Percentiles rank a stretch among this genome's conserved stretches.
Evolutionary conservation across 2,329 filamentous ascomycete genomes (phyloP).

Genomic region (Penicillium sp.): DNA sequence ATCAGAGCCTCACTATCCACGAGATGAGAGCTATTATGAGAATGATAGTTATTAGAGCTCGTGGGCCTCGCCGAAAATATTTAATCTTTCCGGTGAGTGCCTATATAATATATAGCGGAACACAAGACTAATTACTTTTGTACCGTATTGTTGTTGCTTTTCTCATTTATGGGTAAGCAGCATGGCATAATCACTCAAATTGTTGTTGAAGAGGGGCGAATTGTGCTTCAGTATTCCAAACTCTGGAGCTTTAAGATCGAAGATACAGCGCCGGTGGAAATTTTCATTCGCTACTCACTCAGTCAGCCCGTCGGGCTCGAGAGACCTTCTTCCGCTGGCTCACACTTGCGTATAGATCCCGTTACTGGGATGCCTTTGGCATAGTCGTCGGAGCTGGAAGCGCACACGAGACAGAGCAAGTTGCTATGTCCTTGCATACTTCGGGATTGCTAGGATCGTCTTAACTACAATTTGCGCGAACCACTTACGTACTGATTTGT

Average conservation of each 20-base stretch:
- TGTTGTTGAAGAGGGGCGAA: background rate
- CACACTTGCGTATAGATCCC: background rate
- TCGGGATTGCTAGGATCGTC: background rate
- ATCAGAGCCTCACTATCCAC: conserved; percentile 1
- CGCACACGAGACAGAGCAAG: background rate
- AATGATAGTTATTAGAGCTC: background rate
- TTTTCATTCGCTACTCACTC: conserved; percentile 1
- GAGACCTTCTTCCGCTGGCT: background rate
- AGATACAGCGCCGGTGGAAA: conserved; percentile 10
- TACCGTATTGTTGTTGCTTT: background rate
- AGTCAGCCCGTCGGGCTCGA: background rate
- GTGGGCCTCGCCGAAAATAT: background rate
- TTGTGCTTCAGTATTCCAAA: conserved; percentile 1
- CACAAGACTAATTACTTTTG: background rate
- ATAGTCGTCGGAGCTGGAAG: background rate
- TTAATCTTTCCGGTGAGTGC: background rate
- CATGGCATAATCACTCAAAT: conserved; percentile 5
- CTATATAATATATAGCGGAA: background rate
- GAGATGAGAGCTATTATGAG: conserved; percentile 4
- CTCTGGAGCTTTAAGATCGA: conserved; percentile 5
- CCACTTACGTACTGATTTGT: background rate
- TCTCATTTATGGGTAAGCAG: background rate
- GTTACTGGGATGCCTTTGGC: background rate
- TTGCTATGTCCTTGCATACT: background rate
- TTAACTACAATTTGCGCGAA: background rate